Conservation (phyloP, 495 filamentous ascomycete genomes). For the Daldinia concentrica region DNA sequence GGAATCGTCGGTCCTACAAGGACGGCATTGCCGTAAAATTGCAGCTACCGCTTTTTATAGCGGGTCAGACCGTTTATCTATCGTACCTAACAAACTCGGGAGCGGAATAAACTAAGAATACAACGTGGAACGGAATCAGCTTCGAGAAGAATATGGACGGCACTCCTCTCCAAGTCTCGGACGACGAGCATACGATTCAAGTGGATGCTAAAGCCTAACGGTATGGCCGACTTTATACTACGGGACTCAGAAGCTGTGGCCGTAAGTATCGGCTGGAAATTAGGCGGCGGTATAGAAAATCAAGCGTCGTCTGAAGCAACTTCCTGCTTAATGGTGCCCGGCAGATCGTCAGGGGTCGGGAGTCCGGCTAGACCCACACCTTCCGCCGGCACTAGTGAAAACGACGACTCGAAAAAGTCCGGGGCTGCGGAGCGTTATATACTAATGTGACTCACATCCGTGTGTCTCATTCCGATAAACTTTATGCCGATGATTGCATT, state of each 20-base stretch:
- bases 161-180: constrained; percentile 32
- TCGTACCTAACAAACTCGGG: constrained; percentile 47
- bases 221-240: constrained; percentile 37
- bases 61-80: constrained; percentile 41
- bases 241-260: constrained; percentile 39
- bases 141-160: constrained; percentile 45
- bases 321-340: background rate
- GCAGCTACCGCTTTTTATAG: constrained; percentile 27
- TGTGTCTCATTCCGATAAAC: background rate
- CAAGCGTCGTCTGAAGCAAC: background rate
- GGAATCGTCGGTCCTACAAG: constrained; percentile 45
- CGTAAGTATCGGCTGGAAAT: constrained; percentile 14
- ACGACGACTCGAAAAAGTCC: background rate
- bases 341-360: background rate
- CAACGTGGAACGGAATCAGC: constrained; percentile 50
- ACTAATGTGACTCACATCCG: background rate
- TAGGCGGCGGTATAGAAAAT: constrained; percentile 10
- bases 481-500: background rate
- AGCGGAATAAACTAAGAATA: constrained; percentile 42
- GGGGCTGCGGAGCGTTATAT: background rate
- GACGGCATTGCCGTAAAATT: constrained; percentile 34
- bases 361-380: background rate
- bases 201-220: constrained; percentile 34
- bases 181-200: constrained; percentile 20
- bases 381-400: background rate